Evolutionary conservation across 305 asterid genomes (phyloP), one percentile per base, ranked within the genome.

Genomic region (Fraxinus ornus): DNA sequence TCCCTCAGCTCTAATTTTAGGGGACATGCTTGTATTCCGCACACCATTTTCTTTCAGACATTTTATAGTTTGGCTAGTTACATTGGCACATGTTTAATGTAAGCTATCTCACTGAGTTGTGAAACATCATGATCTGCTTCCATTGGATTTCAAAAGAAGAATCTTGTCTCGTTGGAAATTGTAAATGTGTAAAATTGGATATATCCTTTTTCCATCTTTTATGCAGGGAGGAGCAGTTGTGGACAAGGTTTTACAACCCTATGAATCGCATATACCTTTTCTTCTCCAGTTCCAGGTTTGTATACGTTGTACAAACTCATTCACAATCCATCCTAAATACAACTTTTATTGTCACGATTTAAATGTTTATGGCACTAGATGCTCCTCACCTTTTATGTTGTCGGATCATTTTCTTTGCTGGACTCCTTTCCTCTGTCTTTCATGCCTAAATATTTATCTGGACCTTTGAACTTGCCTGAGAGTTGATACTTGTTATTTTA

Each of bases 241-340:
- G 86, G 97, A 90, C 79, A 94, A 85, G 90, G 77, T 85, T 64
- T 82, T 94, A 73, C 98, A 96, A 93, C 98, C 98, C 80, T 89
- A 94, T 85, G 99, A 96, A 85, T 93, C 99, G 76, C 99, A 96
- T 80, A 93, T 94, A 84, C 99, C 99, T 62, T 96, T 88, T 88
- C 94, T 96, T 83, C 98, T 96, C 85, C 99, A 96, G 88, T 96
- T 96, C 90, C 87, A 91, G 96, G 99, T 91, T 89, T 75, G 92
- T 80, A 64, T 44, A 80, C 76, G 66, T 79, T 80, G 9, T 75
- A 41, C 70, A 32, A 3, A 75, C 33, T 41, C 35, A 68, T 68
- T 37, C 22, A n/a, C 73, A 26, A 57, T 82, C 80, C 24, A 33
- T 77, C 85, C 41, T 26, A 52, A 79, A 71, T 28, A 32, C 64